Conservation (phyloP, 2,329 filamentous ascomycete species). For the Fusarium ambrosium region DNA sequence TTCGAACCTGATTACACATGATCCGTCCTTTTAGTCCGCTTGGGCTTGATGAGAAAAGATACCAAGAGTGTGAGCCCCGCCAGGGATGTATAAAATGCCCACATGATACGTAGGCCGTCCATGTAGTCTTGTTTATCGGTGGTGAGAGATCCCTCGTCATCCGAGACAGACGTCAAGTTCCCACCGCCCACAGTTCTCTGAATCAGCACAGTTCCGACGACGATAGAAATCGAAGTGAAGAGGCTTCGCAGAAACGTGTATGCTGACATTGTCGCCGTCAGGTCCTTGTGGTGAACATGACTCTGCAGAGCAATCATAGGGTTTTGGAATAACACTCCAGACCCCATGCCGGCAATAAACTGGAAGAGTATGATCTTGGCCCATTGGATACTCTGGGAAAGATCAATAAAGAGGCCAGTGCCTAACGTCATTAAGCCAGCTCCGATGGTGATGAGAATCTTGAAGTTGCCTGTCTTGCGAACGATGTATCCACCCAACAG, state of each 20-base stretch:
- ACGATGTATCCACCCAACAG: conserved; percentile 68
- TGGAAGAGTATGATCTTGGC: conserved; percentile 70
- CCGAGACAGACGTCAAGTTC: conserved; percentile 28
- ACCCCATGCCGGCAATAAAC: conserved; percentile 72
- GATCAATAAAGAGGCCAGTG: conserved; percentile 72
- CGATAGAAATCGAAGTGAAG: conserved; percentile 75
- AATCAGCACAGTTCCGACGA: conserved; percentile 82
- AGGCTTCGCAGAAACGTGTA: conserved; percentile 77
- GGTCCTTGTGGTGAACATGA: conserved; percentile 71
- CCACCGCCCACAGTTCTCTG: conserved; percentile 55
- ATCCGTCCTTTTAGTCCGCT: background rate
- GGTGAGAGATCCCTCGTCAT: conserved; percentile 1
- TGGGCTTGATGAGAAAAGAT: conserved; percentile 32
- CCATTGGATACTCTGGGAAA: conserved; percentile 66
- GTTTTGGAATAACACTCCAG: conserved; percentile 77
- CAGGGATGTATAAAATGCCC: conserved; percentile 37
- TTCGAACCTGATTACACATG: background rate
- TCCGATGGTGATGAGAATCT: conserved; percentile 69
- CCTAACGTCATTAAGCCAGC: conserved; percentile 73
- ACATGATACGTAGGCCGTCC: conserved; percentile 34
- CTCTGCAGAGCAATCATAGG: conserved; percentile 79
- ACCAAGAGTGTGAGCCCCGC: conserved; percentile 28
- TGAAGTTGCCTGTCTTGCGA: conserved; percentile 75
- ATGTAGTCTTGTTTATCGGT: conserved; percentile 35
- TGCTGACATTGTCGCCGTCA: conserved; percentile 75